These are phyloP conservation scores for Beta vulgaris DNA, from an alignment of 148 eudicot genomes.

Conservation along the genomic window DNA sequence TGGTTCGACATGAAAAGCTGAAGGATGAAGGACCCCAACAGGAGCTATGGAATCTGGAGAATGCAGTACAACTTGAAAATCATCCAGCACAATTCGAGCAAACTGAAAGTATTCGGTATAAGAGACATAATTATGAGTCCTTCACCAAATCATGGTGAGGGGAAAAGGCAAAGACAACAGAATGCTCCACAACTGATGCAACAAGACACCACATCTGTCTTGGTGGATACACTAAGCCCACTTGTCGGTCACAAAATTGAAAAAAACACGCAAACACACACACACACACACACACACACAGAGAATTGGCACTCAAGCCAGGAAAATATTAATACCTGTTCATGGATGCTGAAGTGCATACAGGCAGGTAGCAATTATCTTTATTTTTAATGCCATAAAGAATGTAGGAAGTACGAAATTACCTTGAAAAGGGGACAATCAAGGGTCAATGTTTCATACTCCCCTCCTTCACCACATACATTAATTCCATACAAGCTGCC, in stretches of 20 bases:
- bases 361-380: neutral
- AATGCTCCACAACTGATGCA: neutral
- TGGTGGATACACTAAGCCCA: neutral
- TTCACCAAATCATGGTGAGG: neutral
- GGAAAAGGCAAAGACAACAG: neutral
- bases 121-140: neutral
- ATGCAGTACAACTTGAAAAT: constrained; percentile 69
- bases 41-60: constrained; percentile 91
- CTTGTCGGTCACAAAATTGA: constrained; percentile 1
- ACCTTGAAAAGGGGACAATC: constrained; percentile 95
- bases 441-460: constrained; percentile 92
- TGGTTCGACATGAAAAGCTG: constrained; percentile 74
- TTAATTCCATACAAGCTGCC: constrained; percentile 88
- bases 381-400: constrained; percentile 2
- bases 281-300: neutral
- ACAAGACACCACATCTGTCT: neutral
- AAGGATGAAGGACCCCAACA: constrained; percentile 93
- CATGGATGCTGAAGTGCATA: neutral
- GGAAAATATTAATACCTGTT: neutral
- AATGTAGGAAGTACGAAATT: constrained; percentile 24
- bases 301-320: neutral
- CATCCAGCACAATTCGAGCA: constrained; percentile 84
- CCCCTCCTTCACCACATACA: constrained; percentile 99
- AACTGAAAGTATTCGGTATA: constrained; percentile 49
- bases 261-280: neutral